Percentiles rank a stretch among this genome's conserved stretches.
Conservation (phyloP, 495 filamentous ascomycete species). For the Neurospora discreta region DNA sequence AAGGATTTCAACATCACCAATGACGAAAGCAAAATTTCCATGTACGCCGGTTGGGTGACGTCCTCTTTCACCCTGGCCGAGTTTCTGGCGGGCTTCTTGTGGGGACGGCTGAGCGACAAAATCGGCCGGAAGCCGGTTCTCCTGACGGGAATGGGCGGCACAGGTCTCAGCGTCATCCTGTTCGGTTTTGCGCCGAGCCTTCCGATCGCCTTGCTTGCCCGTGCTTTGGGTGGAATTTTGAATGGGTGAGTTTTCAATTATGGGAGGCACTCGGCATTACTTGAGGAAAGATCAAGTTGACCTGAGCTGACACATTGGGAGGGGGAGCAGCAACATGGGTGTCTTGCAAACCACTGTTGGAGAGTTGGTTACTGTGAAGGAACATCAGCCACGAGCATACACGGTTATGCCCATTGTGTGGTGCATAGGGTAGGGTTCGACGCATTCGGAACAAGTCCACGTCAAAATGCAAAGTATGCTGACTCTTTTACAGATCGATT, state of each 20-base stretch:
- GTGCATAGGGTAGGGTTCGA: conserved; percentile 65
- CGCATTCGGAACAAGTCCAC: neutral
- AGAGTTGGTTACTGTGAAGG: conserved; percentile 81
- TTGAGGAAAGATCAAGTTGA: neutral
- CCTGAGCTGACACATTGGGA: conserved; percentile 21
- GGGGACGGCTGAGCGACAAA: conserved; percentile 86
- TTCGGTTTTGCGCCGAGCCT: conserved; percentile 88
- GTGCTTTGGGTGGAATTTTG: conserved; percentile 79
- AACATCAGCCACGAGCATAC: conserved; percentile 86
- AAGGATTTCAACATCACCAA: conserved; percentile 76
- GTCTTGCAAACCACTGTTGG: conserved; percentile 92
- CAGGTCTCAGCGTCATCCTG: conserved; percentile 82
- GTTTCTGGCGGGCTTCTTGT: conserved; percentile 78
- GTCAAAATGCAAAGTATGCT: conserved; percentile 1
- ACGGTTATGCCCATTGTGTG: conserved; percentile 97
- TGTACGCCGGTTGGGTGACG: conserved; percentile 94
- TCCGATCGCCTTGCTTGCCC: conserved; percentile 71
- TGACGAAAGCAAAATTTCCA: conserved; percentile 66
- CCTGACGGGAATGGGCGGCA: conserved; percentile 76
- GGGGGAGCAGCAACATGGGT: conserved; percentile 56
- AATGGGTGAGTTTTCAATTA: conserved; percentile 60
- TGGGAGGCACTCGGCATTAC: too few species aligned
- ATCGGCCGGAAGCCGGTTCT: conserved; percentile 90
- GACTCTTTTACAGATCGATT: conserved; percentile 42
- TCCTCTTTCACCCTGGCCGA: conserved; percentile 95